phyloP scores from a whole-genome alignment of 225 moss, liverwort and hornwort genomes.

The Marchantia polymorpha region DNA sequence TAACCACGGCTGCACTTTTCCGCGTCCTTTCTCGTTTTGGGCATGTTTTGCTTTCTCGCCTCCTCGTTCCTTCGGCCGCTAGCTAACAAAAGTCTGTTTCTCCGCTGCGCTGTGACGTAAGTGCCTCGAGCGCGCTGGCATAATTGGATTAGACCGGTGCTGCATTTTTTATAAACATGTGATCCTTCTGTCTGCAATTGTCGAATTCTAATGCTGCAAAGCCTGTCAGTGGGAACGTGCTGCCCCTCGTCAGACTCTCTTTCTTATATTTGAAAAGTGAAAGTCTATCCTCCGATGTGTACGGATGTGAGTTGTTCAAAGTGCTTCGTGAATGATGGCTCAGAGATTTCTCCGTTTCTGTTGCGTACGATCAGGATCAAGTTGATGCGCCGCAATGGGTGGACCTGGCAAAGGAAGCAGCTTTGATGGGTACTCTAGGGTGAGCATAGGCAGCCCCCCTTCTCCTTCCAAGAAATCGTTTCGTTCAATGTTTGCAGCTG shows the following conservation, averaged over 20 bases:
- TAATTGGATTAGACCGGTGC: background rate
- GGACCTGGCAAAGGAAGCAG: conserved; percentile 50
- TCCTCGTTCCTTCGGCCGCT: background rate
- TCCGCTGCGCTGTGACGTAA: background rate
- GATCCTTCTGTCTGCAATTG: background rate
- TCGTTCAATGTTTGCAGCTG: conserved; percentile 1
- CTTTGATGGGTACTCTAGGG: conserved; percentile 53
- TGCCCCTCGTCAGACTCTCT: conserved; percentile 3
- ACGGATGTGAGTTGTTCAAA: conserved; percentile 7
- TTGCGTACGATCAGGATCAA: conserved; percentile 45
- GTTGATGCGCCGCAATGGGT: conserved; percentile 58
- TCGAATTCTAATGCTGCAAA: background rate
- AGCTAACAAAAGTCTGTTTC: no score
- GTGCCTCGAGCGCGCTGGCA: background rate
- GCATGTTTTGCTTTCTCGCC: background rate
- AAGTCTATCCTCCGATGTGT: background rate
- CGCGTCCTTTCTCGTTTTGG: background rate
- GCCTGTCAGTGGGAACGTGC: conserved; percentile 14
- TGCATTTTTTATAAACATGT: background rate
- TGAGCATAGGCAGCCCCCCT: conserved; percentile 10
- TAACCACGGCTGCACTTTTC: conserved; percentile 12
- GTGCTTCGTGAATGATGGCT: conserved; percentile 2
- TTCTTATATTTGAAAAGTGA: background rate
- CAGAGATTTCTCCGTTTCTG: background rate
- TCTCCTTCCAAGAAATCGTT: background rate